phyloP scores from a whole-genome alignment of 495 filamentous ascomycete genomes.

The Aspergillus nanangensis region DNA sequence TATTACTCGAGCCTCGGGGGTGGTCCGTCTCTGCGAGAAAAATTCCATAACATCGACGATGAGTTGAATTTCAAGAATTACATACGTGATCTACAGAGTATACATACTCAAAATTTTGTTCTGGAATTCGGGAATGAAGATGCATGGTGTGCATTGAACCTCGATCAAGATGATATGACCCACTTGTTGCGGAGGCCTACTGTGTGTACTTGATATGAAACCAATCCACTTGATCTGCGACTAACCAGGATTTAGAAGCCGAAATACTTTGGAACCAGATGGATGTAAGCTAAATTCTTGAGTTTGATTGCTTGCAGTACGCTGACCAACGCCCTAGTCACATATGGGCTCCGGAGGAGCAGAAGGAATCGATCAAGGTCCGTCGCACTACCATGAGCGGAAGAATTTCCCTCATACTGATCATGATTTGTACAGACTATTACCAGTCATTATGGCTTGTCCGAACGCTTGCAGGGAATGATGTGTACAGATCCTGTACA shows the following conservation, averaged over 20 bases:
- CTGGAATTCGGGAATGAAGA: constrained; percentile 65
- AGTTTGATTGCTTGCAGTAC: not conserved
- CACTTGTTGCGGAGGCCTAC: constrained; percentile 17
- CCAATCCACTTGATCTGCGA: not conserved
- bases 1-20: constrained; percentile 34
- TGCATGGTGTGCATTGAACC: constrained; percentile 58
- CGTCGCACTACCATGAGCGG: too few relatives aligned
- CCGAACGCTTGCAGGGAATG: constrained; percentile 59
- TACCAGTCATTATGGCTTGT: constrained; percentile 59
- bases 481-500: constrained; percentile 55
- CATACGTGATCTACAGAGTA: constrained; percentile 28
- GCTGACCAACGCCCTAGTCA: constrained; percentile 41
- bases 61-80: constrained; percentile 37
- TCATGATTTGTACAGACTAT: constrained; percentile 19
- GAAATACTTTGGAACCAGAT: constrained; percentile 49
- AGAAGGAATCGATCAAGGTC: constrained; percentile 50
- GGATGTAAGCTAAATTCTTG: constrained; percentile 54
- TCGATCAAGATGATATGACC: constrained; percentile 43
- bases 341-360: constrained; percentile 65
- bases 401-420: too few relatives aligned
- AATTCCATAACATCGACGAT: constrained; percentile 55
- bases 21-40: constrained; percentile 15
- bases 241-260: constrained; percentile 21
- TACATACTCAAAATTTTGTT: constrained; percentile 57
- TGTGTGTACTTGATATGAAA: not conserved